These are phyloP conservation scores for Parasarocladium wereldwijsianum DNA, from an alignment of 2,329 filamentous ascomycete species.

Conservation along the genomic window DNA sequence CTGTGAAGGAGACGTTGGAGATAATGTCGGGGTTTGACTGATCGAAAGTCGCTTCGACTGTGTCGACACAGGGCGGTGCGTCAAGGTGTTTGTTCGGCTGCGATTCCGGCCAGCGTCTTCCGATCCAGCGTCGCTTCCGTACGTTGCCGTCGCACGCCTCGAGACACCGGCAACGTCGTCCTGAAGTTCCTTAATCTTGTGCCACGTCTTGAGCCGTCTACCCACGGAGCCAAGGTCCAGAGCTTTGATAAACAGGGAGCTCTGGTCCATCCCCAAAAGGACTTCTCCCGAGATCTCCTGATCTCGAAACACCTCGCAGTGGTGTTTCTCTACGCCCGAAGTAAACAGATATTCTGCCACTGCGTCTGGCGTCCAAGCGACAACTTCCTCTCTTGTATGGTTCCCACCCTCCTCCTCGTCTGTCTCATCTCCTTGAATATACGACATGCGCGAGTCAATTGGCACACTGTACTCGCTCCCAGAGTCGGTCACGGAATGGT, in stretches of 20 bases:
- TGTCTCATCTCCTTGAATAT: conserved; percentile 87
- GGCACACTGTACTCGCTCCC: conserved; percentile 83
- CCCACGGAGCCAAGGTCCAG: conserved; percentile 89
- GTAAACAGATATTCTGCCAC: conserved; percentile 85
- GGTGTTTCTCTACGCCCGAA: conserved; percentile 69
- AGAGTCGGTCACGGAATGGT: conserved; percentile 52
- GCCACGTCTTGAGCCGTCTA: conserved; percentile 82
- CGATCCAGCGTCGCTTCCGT: conserved; percentile 43
- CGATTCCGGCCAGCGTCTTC: conserved; percentile 35
- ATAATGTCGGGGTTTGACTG: conserved; percentile 28
- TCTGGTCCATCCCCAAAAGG: conserved; percentile 85
- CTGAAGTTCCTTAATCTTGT: conserved; percentile 85
- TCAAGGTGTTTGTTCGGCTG: conserved; percentile 44
- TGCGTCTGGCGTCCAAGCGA: conserved; percentile 62
- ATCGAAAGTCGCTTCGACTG: conserved; percentile 33
- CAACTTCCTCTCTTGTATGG: conserved; percentile 60
- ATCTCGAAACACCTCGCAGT: conserved; percentile 88
- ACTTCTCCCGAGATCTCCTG: conserved; percentile 95
- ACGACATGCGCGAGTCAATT: conserved; percentile 63
- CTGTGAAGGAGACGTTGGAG: conserved; percentile 16
- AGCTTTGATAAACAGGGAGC: conserved; percentile 87
- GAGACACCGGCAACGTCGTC: conserved; percentile 50
- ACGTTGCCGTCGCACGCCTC: conserved; percentile 38
- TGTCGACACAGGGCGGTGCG: conserved; percentile 30
- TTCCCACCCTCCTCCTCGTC: conserved; percentile 76